phyloP scores from a whole-genome alignment of 441 rosid genomes.

The Geranium incanum region DNA sequence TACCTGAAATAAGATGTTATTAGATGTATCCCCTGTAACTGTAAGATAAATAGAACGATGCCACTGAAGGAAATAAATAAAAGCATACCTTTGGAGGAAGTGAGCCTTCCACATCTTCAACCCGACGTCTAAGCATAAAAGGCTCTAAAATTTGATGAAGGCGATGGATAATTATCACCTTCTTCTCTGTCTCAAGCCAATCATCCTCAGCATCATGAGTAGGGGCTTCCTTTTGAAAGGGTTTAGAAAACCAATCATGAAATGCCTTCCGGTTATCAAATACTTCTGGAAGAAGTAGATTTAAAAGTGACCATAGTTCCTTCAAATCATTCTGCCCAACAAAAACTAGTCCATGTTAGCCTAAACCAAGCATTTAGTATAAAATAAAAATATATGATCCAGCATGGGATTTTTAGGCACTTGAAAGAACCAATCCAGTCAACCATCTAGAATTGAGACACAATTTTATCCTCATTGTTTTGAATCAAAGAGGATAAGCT shows the following conservation, averaged over 20 bases:
- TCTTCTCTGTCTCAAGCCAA: slow-evolving; percentile 99
- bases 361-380: neutral
- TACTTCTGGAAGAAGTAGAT: slow-evolving; percentile 98
- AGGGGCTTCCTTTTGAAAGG: slow-evolving; percentile 87
- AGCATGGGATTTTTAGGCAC: neutral
- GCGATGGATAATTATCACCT: slow-evolving; percentile 93
- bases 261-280: slow-evolving; percentile 98
- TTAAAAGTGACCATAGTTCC: slow-evolving; percentile 98
- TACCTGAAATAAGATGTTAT: slow-evolving; percentile 51
- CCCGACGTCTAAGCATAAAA: slow-evolving; percentile 99
- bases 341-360: slow-evolving; percentile 15
- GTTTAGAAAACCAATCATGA: slow-evolving; percentile 99
- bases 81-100: slow-evolving; percentile 94
- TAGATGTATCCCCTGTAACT: slow-evolving; percentile 22
- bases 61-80: slow-evolving; percentile 6
- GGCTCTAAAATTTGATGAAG: slow-evolving; percentile 99
- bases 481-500: neutral
- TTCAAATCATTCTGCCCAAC: slow-evolving; percentile 85
- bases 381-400: neutral
- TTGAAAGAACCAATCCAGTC: neutral
- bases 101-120: slow-evolving; percentile 98
- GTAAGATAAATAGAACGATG: slow-evolving; percentile 13
- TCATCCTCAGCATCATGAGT: slow-evolving; percentile 88
- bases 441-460: neutral
- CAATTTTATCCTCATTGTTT: neutral